Base-by-base conservation (phyloP, 2,329 filamentous ascomycete genomes). In the Hymenoscyphus infarciens region DNA sequence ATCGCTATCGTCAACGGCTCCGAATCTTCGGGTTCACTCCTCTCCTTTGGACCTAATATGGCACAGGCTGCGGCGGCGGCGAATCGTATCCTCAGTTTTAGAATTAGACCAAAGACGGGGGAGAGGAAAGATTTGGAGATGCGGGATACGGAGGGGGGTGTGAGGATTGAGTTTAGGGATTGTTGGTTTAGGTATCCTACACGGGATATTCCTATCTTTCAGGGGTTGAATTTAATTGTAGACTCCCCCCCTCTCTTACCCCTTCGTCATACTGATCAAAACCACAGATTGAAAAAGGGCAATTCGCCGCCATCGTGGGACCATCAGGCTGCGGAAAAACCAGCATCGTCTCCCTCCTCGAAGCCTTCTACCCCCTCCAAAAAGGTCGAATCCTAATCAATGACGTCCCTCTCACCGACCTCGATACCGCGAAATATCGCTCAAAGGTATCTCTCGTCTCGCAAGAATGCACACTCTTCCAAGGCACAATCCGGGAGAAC, bases 261-360 rank as follows among this genome's bases (percentile, higher is more conserved):
- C n/a, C n/a, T n/a, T n/a, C n/a, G n/a, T n/a, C n/a, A n/a, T n/a
- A n/a, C n/a, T n/a, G n/a, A n/a, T n/a, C n/a, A n/a, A n/a, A n/a
- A n/a, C n/a, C n/a, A n/a, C n/a, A 66, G 57, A 83, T 91, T 59
- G 79, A 85, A 68, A 86, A 86, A 66, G 87, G 87, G 6, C 85
- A 89, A 71, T 90, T 89, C 69, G 86, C 83, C 0, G 88, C 87
- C 0, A 78, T 91, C 0, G 88, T 90, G 2, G 88, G 88, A 1
- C 82, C 87, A 1, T 87, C 84, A 0, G 87, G 87, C 0, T 88
- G 86, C 61, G 88, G 88, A 49, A 90, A 92, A 77, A 88, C 86
- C 0, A 90, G 85, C 16, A 84, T 90, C 57, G 83, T 93, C 45
- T 79, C 81, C 60, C 76, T 88, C 1, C 73, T 87, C 8, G 85